Evolutionary conservation across 2,329 filamentous ascomycete genomes (phyloP).

Genomic region (Ilyonectria sp.): DNA sequence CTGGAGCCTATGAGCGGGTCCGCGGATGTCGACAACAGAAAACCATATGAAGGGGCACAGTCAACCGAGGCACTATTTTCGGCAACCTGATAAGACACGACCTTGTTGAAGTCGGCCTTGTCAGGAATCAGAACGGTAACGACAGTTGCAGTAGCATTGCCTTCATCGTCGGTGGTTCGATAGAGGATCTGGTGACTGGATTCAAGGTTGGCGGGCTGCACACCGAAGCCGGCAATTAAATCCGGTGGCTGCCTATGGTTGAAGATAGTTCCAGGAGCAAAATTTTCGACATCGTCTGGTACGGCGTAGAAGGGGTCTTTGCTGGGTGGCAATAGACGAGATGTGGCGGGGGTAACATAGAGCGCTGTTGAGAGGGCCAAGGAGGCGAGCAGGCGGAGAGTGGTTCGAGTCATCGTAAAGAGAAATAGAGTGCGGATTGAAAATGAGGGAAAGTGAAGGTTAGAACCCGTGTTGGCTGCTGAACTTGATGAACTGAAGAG

Average conservation of each 20-base stretch:
- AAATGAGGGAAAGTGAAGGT: not conserved
- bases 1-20: conserved; percentile 56
- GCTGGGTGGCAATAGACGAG: conserved; percentile 30
- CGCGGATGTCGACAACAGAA: conserved; percentile 34
- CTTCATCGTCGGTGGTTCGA: conserved; percentile 55
- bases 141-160: conserved; percentile 55
- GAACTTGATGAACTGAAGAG: no score
- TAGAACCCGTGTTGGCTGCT: no score
- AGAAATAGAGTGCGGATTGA: not conserved
- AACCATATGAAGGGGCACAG: conserved; percentile 48
- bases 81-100: conserved; percentile 61
- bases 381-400: conserved; percentile 2
- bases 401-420: conserved; percentile 5
- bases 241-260: conserved; percentile 38
- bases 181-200: conserved; percentile 55
- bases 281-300: conserved; percentile 32
- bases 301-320: conserved; percentile 45
- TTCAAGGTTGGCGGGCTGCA: conserved; percentile 35
- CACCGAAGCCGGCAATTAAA: conserved; percentile 40
- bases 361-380: conserved; percentile 13
- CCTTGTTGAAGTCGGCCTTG: conserved; percentile 44
- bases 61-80: conserved; percentile 58
- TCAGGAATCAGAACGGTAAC: conserved; percentile 57
- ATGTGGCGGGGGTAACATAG: not conserved
- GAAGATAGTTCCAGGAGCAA: conserved; percentile 42